These are phyloP conservation scores for Stachybotrys chartarum DNA, from an alignment of 2,329 filamentous ascomycete genomes.

Conservation along the genomic window DNA sequence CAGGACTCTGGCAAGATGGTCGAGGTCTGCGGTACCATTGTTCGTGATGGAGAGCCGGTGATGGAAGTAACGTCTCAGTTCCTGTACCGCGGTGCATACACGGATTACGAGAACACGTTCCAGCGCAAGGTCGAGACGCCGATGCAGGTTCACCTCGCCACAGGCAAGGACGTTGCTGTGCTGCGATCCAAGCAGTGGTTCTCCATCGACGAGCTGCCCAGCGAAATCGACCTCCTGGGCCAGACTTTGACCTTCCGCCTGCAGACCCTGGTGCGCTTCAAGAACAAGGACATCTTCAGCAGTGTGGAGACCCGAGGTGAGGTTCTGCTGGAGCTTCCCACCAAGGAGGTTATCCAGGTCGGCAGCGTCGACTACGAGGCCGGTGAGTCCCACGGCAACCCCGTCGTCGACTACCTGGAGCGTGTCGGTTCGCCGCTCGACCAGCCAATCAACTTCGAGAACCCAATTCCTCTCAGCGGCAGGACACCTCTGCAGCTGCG, in stretches of 20 bases:
- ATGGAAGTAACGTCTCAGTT: conserved; percentile 99
- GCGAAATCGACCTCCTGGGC: conserved; percentile 78
- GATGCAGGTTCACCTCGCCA: conserved; percentile 83
- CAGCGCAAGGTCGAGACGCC: conserved; percentile 94
- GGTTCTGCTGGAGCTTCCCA: conserved; percentile 87
- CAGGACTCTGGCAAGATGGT: conserved; percentile 99
- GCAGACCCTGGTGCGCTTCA: conserved; percentile 84
- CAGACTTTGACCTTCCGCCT: conserved; percentile 96
- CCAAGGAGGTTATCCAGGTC: conserved; percentile 95
- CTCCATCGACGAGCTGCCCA: conserved; percentile 61
- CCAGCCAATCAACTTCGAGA: conserved; percentile 95
- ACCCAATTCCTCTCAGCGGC: conserved; percentile 89
- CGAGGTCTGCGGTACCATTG: conserved; percentile 96
- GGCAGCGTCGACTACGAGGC: conserved; percentile 96
- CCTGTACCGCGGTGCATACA: conserved; percentile 88
- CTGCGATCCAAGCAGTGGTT: conserved; percentile 98
- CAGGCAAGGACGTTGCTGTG: conserved; percentile 86
- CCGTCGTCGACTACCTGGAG: conserved; percentile 91
- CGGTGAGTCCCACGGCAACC: conserved; percentile 87
- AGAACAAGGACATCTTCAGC: conserved; percentile 89
- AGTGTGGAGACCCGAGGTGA: conserved; percentile 87
- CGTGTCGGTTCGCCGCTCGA: conserved; percentile 88
- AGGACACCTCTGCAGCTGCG: conserved; percentile 83
- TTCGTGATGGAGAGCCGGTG: conserved; percentile 71
- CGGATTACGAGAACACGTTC: conserved; percentile 96